phyloP scores from a whole-genome alignment of 129 eudicot genomes.

The Lactuca sativa region DNA sequence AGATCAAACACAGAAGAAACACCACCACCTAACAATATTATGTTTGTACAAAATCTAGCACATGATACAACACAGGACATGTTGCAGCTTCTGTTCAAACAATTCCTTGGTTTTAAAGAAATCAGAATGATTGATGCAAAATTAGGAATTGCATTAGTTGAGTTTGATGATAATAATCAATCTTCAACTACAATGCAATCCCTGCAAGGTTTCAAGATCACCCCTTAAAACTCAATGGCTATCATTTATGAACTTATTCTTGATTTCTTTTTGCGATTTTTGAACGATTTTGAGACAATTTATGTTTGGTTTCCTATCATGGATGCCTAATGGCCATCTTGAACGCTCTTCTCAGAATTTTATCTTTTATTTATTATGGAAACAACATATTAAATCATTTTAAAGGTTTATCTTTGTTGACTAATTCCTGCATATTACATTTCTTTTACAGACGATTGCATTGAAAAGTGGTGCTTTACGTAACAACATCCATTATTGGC shows the following conservation, averaged over 20 bases:
- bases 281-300: too few species aligned
- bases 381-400: too few species aligned
- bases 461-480: conserved; percentile 80
- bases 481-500: conserved; percentile 94
- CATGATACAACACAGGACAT: conserved; percentile 74
- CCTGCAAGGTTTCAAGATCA: conserved; percentile 90
- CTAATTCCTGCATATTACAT: conserved; percentile 19
- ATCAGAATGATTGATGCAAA: conserved; percentile 87
- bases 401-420: background rate
- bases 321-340: too few species aligned
- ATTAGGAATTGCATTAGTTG: conserved; percentile 96
- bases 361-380: too few species aligned
- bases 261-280: too few species aligned
- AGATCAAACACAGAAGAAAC: conserved; percentile 67
- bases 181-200: conserved; percentile 88
- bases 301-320: too few species aligned
- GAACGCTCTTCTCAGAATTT: too few species aligned
- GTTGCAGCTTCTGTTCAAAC: conserved; percentile 82
- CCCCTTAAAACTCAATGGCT: conserved; percentile 82
- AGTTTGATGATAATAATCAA: conserved; percentile 83
- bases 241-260: conserved; percentile 44
- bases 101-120: conserved; percentile 93
- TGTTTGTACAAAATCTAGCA: conserved; percentile 83
- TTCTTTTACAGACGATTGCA: conserved; percentile 75
- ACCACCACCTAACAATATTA: conserved; percentile 76